Evolutionary conservation across 768 basidiomycete species (phyloP).

Genomic region (Postia placenta): DNA sequence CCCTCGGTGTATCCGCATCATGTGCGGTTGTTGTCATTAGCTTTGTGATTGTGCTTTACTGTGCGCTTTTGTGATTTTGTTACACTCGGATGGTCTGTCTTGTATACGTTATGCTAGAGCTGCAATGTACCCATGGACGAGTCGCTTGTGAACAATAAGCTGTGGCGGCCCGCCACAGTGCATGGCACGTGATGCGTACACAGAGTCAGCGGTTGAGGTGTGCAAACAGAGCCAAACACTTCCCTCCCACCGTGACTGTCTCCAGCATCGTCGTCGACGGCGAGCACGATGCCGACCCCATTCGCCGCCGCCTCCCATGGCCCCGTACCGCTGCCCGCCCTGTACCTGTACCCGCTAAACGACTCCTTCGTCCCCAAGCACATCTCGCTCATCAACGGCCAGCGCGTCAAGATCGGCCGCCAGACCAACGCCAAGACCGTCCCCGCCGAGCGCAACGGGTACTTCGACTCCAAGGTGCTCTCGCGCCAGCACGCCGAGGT

Average conservation of each 20-base stretch:
- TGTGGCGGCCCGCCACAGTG: too few species aligned
- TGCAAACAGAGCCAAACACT: too few species aligned
- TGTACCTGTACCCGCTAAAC: conserved; percentile 79
- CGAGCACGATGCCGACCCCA: conserved; percentile 25
- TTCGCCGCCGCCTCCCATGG: conserved; percentile 18
- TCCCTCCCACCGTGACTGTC: conserved; percentile 10
- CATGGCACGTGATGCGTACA: not conserved
- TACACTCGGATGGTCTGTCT: too few species aligned
- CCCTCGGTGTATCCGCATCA: not conserved
- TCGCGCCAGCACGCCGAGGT: conserved; percentile 96
- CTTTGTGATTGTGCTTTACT: not conserved
- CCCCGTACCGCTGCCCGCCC: conserved; percentile 26
- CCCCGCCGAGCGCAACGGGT: conserved; percentile 89
- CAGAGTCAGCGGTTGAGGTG: conserved; percentile 6
- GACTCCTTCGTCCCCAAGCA: conserved; percentile 94
- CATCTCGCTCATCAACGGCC: conserved; percentile 64
- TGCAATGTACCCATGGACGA: too few species aligned
- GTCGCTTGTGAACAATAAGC: too few species aligned
- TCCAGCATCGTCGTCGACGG: conserved; percentile 20
- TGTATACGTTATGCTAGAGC: too few species aligned
- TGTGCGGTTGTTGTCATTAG: not conserved
- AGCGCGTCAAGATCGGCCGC: conserved; percentile 86
- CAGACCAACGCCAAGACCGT: conserved; percentile 96
- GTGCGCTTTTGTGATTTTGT: not conserved
- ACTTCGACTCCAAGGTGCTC: conserved; percentile 94